phyloP scores from a whole-genome alignment of 1,284 basidiomycete species.

The Tremellales sp. region DNA sequence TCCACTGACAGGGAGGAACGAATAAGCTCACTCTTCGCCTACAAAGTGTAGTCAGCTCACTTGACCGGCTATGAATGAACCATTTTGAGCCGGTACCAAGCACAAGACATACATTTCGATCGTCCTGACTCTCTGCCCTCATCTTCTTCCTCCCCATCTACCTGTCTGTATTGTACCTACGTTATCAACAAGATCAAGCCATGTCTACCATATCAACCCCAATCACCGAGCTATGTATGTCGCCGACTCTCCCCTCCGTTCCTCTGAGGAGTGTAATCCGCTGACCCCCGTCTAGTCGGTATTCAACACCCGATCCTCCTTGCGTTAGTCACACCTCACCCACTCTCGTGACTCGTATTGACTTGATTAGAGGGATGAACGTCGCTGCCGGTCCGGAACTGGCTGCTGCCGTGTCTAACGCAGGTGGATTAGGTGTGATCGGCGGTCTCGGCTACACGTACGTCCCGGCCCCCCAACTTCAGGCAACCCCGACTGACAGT shows the following conservation, averaged over 20 bases:
- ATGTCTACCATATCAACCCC: conserved; percentile 56
- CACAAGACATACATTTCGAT: neutral
- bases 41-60: too few species aligned
- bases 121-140: neutral
- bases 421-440: conserved; percentile 80
- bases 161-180: neutral
- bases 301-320: conserved; percentile 83
- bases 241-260: neutral
- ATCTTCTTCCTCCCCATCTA: neutral
- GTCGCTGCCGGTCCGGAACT: conserved; percentile 81
- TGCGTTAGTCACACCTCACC: conserved; percentile 50
- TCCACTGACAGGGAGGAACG: too few species aligned
- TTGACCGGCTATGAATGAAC: too few species aligned
- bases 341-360: neutral
- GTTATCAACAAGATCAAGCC: neutral
- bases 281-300: conserved; percentile 51
- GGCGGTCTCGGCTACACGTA: conserved; percentile 77
- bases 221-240: conserved; percentile 65
- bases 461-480: conserved; percentile 27
- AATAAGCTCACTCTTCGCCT: too few species aligned
- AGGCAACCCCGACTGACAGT: neutral
- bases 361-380: conserved; percentile 63
- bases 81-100: too few species aligned
- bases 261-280: conserved; percentile 1
- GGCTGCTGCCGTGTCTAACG: conserved; percentile 69